phyloP scores from a whole-genome alignment of 2,329 filamentous ascomycete genomes.

The Kalmusia sp. region DNA sequence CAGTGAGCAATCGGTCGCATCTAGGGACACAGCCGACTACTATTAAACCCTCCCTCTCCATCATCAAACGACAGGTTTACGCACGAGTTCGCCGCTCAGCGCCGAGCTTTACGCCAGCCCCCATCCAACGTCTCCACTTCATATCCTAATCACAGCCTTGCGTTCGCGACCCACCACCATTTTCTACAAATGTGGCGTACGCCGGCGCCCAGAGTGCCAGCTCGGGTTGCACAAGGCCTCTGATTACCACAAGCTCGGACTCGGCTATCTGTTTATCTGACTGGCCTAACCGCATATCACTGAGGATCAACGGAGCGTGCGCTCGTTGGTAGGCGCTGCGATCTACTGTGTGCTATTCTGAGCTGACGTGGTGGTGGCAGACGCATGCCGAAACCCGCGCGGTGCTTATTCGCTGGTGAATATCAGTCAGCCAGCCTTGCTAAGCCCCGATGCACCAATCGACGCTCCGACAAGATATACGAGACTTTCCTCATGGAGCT shows the following conservation, averaged over 20 bases:
- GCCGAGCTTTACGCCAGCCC: not conserved
- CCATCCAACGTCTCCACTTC: not conserved
- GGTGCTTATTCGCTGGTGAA: not conserved
- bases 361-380: slow-evolving; percentile 4
- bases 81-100: not conserved
- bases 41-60: not conserved
- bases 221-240: not conserved
- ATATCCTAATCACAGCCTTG: not conserved
- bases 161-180: not conserved
- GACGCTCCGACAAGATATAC: not conserved
- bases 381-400: slow-evolving; percentile 1
- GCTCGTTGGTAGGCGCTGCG: not conserved
- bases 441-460: slow-evolving; percentile 7
- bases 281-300: not conserved
- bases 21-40: not conserved
- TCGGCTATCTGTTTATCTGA: not conserved
- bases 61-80: not conserved
- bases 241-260: not conserved
- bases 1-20: not conserved
- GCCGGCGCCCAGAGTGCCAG: not conserved
- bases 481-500: not conserved
- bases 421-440: slow-evolving; percentile 5
- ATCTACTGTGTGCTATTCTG: not conserved
- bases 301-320: not conserved
- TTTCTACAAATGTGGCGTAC: not conserved